phyloP scores from a whole-genome alignment of 306 rosid genomes.

The Abrus pulchellus region DNA sequence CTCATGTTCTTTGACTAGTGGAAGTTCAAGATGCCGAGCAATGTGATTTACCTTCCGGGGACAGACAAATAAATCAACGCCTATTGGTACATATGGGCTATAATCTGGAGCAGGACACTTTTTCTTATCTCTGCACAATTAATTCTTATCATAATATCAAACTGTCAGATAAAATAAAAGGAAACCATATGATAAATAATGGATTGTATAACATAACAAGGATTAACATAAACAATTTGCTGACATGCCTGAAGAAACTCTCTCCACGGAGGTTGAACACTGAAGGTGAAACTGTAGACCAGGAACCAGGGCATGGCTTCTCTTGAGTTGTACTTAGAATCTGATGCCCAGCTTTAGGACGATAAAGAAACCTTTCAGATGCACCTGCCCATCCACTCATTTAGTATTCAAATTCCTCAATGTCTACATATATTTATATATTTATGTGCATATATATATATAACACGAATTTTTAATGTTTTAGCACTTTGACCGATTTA shows the following conservation, averaged over 20 bases:
- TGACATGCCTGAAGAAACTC: slow-evolving; percentile 68
- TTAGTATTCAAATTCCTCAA: background rate
- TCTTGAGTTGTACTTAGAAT: slow-evolving; percentile 1
- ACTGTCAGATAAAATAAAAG: background rate
- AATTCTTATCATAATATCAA: background rate
- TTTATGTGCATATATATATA: background rate
- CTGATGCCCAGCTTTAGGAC: slow-evolving; percentile 18
- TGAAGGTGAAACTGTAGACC: slow-evolving; percentile 74
- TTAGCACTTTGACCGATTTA: background rate
- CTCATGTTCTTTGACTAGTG: slow-evolving; percentile 60
- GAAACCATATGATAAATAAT: slow-evolving; percentile 9
- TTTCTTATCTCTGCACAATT: slow-evolving; percentile 65
- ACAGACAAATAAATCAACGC: slow-evolving; percentile 72
- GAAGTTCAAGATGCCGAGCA: slow-evolving; percentile 80
- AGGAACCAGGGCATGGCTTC: slow-evolving; percentile 40
- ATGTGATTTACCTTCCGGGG: slow-evolving; percentile 73
- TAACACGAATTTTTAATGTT: background rate
- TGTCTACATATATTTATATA: background rate
- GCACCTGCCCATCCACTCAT: slow-evolving; percentile 27
- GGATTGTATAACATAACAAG: background rate
- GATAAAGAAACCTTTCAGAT: slow-evolving; percentile 12
- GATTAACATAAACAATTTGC: background rate
- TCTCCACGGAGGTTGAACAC: slow-evolving; percentile 76
- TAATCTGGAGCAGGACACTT: slow-evolving; percentile 68
- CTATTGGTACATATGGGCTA: slow-evolving; percentile 72